Conservation (phyloP, 495 filamentous ascomycete genomes). For the Viridothelium virens region DNA sequence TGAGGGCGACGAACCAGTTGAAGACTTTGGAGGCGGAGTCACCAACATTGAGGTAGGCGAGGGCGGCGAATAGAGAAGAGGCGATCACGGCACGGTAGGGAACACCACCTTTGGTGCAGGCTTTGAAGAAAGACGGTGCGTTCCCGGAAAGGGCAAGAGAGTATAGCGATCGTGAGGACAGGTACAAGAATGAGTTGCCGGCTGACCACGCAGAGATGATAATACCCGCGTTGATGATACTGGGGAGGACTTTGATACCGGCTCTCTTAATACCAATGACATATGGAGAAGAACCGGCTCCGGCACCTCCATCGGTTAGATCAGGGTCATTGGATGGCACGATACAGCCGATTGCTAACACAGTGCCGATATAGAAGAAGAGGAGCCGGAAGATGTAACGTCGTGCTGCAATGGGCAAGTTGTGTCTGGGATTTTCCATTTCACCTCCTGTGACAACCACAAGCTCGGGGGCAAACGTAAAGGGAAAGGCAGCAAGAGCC, state of each 20-base stretch:
- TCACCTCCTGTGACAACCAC: constrained; percentile 48
- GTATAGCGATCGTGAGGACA: constrained; percentile 46
- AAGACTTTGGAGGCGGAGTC: constrained; percentile 27
- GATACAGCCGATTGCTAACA: constrained; percentile 44
- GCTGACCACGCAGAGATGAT: constrained; percentile 64
- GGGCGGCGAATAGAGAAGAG: constrained; percentile 29
- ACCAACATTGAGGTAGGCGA: constrained; percentile 32
- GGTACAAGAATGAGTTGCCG: constrained; percentile 54
- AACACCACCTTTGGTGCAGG: constrained; percentile 30
- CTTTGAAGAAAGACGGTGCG: constrained; percentile 31
- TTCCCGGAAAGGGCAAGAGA: constrained; percentile 35
- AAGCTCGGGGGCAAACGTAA: constrained; percentile 50
- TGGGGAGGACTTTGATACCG: constrained; percentile 50
- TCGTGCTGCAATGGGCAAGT: constrained; percentile 46
- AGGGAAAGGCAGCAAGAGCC: constrained; percentile 47
- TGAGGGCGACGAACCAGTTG: constrained; percentile 55
- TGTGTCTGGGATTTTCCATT: constrained; percentile 38
- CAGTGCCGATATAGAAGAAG: constrained; percentile 54
- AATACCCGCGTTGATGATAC: constrained; percentile 60
- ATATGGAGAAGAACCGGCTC: constrained; percentile 51
- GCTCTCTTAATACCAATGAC: constrained; percentile 51
- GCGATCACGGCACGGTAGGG: constrained; percentile 28
- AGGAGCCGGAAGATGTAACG: constrained; percentile 46
- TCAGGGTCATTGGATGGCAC: constrained; percentile 46
- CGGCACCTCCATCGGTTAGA: constrained; percentile 44